Base-by-base conservation (phyloP, 2,329 filamentous ascomycete genomes). In the Pseudopithomyces chartarum region DNA sequence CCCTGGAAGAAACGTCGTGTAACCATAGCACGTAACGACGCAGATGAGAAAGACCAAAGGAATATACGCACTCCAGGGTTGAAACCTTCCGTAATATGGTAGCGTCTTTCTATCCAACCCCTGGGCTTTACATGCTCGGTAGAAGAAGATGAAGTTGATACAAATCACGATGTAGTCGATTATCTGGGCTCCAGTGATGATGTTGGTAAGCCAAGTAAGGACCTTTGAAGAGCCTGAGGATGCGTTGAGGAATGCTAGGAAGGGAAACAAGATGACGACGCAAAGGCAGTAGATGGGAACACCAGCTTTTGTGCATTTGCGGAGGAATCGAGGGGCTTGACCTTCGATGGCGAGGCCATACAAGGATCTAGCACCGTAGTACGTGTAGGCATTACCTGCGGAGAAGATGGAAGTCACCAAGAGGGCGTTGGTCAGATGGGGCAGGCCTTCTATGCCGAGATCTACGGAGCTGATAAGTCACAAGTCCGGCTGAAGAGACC, bases 241-340 rank as follows among this genome's bases (percentile, higher is more conserved):
- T n/a, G 92, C 82, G 72, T 92, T 88, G 40, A 92, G 78, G 74
- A 92, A 94, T 3, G 87, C 83, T 6, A 94, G 79, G 3, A 90
- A 79, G 1, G 87, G 83, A 64, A 94, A 85, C 2, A 84, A 71
- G 13, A 90, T 80, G 0, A 90, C 88, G 32, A 87, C 73, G 1
- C 74, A 64, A n/a, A 93, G 88, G 65, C 87, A 90, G 72, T 89
- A 90, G 55, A 91, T 81, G 0, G 90, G 90, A 0, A 93, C 84
- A 64, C 87, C 87, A 12, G 80, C 78, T 58, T 79, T 80, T 8
- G 82, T 88, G 64, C 81, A 85, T 67, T 83, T 81, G 54, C 79
- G 78, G n/a, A 89, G 78, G 64, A 87, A 71, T 15, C 71, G 71
- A 0, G 82, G 82, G 0, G 82, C 82, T 34, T 80, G 73, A 20